Evolutionary conservation across 139 green algal genomes (phyloP), one percentile per base, ranked within the genome.

Genomic region (Tetratostichococcus sp.): DNA sequence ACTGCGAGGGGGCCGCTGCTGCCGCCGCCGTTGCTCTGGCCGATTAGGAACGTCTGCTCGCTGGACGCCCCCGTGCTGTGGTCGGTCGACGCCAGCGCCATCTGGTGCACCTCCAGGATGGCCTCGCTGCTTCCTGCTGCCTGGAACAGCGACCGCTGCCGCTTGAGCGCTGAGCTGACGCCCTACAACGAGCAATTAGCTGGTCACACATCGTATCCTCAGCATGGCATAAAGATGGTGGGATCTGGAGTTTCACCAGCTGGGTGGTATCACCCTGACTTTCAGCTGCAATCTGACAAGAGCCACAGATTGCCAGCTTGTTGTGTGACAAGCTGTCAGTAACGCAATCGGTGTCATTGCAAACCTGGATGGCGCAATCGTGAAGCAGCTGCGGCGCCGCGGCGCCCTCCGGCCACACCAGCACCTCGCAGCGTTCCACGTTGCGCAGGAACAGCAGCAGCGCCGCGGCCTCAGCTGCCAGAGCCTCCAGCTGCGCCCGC

Each of bases 381-480:
- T 62, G 50, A 8, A 62, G 35, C 26, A 32, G 25, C 35, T 35
- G 73, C 0, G 85, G 85, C n/a, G 58, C 43, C 1, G 39, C 14
- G 1, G 35, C 28, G 31, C 72, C 81, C 8, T 73, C 26, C 6
- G 30, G 30, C 86, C 86, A 86, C 30, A 80, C 66, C 23, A 84
- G 39, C 32, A 93, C 65, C 69, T 90, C 80, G 19, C 91, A 65
- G n/a, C 28, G 26, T 17, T 83, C 30, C 0, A 90, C 72, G 67
- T 71, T 79, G 35, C 91, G 91, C 21, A 91, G 78, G 73, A 91
- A 93, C 0, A 93, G 79, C 79, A 93, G 65, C 19, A 89, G 81
- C 23, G 75, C 68, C n/a, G 69, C 66, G 5, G 76, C 81, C 82
- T 93, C 89, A 1, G 70, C 23, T 26, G 65, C 30, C 26, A 95